phyloP scores from a whole-genome alignment of 345 rosid genomes.

The Passiflora organensis region DNA sequence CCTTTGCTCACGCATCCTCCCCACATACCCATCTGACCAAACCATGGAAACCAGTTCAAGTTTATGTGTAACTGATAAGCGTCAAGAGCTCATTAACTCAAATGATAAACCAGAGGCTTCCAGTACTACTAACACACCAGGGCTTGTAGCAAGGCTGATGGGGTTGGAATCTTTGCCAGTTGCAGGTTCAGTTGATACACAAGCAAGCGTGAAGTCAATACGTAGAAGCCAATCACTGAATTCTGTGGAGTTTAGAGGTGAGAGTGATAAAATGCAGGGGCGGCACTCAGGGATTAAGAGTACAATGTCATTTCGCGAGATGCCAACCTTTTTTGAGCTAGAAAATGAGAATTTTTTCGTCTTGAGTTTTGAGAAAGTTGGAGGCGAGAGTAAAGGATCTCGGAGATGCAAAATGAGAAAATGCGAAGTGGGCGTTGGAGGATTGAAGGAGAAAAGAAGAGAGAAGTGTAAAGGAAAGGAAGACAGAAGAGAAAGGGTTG shows the following conservation, averaged over 20 bases:
- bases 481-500: conserved; percentile 4
- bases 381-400: conserved; percentile 5
- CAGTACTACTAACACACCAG: conserved; percentile 25
- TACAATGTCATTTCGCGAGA: conserved; percentile 28
- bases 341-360: conserved; percentile 61
- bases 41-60: conserved; percentile 27
- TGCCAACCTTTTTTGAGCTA: conserved; percentile 48
- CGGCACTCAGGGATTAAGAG: conserved; percentile 36
- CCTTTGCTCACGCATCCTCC: conserved; percentile 49
- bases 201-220: conserved; percentile 18
- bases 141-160: conserved; percentile 78
- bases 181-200: background rate
- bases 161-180: conserved; percentile 53
- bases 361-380: conserved; percentile 47
- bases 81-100: background rate
- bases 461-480: conserved; percentile 24
- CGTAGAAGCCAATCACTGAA: conserved; percentile 51
- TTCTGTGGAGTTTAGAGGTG: conserved; percentile 26
- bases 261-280: conserved; percentile 16
- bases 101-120: conserved; percentile 11
- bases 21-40: conserved; percentile 56
- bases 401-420: conserved; percentile 15
- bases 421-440: conserved; percentile 20
- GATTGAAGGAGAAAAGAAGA: conserved; percentile 27
- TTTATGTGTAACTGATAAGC: background rate